Evolutionary conservation across 2,329 filamentous ascomycete genomes (phyloP).

Genomic region (Ceratocystis ficicola): DNA sequence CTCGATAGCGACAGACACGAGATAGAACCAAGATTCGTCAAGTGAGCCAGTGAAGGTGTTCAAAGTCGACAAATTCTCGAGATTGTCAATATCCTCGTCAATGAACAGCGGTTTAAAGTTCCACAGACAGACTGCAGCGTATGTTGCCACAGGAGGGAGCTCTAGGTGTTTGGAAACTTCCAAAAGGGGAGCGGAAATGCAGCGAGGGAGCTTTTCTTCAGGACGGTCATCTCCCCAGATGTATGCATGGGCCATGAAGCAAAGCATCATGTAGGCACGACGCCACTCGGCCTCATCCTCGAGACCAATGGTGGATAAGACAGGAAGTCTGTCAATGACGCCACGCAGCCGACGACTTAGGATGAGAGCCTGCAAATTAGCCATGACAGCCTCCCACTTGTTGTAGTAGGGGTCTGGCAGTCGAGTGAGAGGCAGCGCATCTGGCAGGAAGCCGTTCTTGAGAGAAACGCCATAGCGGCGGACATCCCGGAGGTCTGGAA

Average conservation of each 20-base stretch:
- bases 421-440: constrained; percentile 62
- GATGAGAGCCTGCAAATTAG: constrained; percentile 77
- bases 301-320: constrained; percentile 72
- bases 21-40: constrained; percentile 98
- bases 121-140: constrained; percentile 85
- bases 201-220: constrained; percentile 62
- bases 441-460: constrained; percentile 75
- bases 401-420: constrained; percentile 87
- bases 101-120: constrained; percentile 90
- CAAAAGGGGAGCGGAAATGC: constrained; percentile 73
- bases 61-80: constrained; percentile 80
- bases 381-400: constrained; percentile 79
- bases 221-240: constrained; percentile 89
- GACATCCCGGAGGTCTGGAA: constrained; percentile 51
- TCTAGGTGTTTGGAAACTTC: constrained; percentile 66
- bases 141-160: constrained; percentile 84
- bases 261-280: constrained; percentile 78
- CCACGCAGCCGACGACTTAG: constrained; percentile 71
- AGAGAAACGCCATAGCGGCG: constrained; percentile 58
- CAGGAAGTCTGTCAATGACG: constrained; percentile 66
- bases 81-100: constrained; percentile 65
- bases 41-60: constrained; percentile 86
- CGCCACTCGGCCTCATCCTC: constrained; percentile 83
- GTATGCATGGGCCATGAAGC: constrained; percentile 87
- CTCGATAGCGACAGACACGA: constrained; percentile 91